Conservation (phyloP, 352 stramenopile genomes). For the Vaucheria bursata region DNA sequence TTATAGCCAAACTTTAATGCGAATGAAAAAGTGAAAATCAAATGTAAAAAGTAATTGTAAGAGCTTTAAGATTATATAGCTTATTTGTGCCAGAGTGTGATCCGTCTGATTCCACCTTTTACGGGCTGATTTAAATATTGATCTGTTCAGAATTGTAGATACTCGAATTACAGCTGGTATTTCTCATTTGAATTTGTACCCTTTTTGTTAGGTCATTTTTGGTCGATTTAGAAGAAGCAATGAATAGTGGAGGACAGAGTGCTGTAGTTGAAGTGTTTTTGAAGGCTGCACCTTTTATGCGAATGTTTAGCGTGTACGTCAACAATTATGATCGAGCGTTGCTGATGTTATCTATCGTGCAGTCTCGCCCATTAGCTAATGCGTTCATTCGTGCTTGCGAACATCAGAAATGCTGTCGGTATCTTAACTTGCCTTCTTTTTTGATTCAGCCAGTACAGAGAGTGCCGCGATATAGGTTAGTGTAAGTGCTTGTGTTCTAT, state of each 20-base stretch:
- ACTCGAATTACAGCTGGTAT: neutral
- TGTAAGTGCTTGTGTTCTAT: no score
- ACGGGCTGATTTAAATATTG: no score
- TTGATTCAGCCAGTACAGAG: constrained; percentile 49
- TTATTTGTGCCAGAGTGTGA: neutral
- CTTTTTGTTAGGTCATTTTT: constrained; percentile 7
- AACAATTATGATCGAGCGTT: constrained; percentile 46
- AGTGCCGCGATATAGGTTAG: constrained; percentile 25
- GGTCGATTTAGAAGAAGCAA: constrained; percentile 14
- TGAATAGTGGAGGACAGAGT: constrained; percentile 20
- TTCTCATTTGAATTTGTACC: constrained; percentile 1
- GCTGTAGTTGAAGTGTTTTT: constrained; percentile 40
- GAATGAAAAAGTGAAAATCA: no score
- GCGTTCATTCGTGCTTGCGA: constrained; percentile 45
- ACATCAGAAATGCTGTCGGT: constrained; percentile 25
- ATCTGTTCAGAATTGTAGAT: neutral
- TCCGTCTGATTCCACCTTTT: neutral
- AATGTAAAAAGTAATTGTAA: no score
- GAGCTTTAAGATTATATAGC: neutral
- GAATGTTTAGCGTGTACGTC: constrained; percentile 50
- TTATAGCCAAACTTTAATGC: no score
- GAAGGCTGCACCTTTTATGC: constrained; percentile 47
- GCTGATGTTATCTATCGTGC: constrained; percentile 13
- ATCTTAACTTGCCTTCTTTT: constrained; percentile 36
- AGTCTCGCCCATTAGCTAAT: constrained; percentile 14